These are phyloP conservation scores for Apostasia ramifera DNA, from an alignment of 106 monocot species.

Conservation along the genomic window DNA sequence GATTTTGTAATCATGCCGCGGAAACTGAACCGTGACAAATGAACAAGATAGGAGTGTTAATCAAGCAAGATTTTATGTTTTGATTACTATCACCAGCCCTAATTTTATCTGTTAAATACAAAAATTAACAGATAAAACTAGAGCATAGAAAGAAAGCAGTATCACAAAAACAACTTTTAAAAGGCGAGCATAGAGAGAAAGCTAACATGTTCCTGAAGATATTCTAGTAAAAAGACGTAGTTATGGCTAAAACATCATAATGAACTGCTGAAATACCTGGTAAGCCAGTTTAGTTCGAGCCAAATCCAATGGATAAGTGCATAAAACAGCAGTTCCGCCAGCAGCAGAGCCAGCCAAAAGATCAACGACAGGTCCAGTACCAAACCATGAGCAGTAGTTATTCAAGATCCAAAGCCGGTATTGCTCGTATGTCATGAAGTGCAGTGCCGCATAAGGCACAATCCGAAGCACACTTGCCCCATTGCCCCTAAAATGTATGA, in stretches of 20 bases:
- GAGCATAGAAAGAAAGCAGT: no score
- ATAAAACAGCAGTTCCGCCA: constrained; percentile 94
- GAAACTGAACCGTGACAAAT: no score
- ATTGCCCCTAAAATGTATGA: constrained; percentile 60
- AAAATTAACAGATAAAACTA: no score
- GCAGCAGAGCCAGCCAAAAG: constrained; percentile 92
- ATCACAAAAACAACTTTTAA: no score
- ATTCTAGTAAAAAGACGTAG: no score
- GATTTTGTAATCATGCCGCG: no score
- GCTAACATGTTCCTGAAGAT: no score
- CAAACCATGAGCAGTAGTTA: constrained; percentile 51
- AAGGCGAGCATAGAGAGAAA: no score
- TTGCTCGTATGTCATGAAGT: constrained; percentile 87
- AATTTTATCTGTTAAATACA: no score
- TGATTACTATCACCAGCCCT: no score
- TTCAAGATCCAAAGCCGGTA: constrained; percentile 79
- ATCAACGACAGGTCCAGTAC: constrained; percentile 77
- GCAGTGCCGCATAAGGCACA: constrained; percentile 92
- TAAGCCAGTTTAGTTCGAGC: constrained; percentile 92
- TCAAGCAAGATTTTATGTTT: no score
- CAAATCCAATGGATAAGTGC: constrained; percentile 93
- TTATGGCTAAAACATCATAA: neutral
- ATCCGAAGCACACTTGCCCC: constrained; percentile 92
- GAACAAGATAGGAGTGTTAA: no score
- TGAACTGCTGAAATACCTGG: constrained; percentile 43